Evolutionary conservation across 2,329 filamentous ascomycete species (phyloP), one percentile per base, ranked within the genome.

Genomic region (Aspergillus sojae): DNA sequence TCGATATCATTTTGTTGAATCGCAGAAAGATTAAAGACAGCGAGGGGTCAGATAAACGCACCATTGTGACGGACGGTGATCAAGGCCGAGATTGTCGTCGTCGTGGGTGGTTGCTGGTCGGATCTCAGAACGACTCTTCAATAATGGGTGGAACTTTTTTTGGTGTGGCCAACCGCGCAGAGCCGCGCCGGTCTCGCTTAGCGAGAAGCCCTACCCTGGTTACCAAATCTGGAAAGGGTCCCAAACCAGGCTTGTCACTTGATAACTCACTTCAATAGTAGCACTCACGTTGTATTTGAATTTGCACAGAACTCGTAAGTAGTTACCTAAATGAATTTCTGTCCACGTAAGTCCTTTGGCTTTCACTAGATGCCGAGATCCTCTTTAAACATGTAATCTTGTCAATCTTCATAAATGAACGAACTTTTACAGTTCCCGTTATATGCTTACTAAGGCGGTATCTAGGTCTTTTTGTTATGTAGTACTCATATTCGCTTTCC

Each of bases 51-150:
- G 14, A 41, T 66, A 60, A 70, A 77, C 79, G 73, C 76, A 82
- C 80, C 80, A 81, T 81, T 80, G 77, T 84, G 82, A 82, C 80
- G 78, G 81, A 80, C 81, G 81, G 81, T 78, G 81, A 83, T 82
- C 82, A 84, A 81, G 79, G 74, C 75, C 77, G 73, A 72, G 74
- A 71, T 78, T 72, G 76, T 78, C 74, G 76, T 78, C 72, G 73
- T 74, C 71, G 70, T 72, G 67, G 74, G 77, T 77, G 74, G 78
- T 81, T 78, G 79, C 78, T 79, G 80, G 78, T 79, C 78, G 75
- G 77, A 75, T 78, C 76, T 79, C 77, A 74, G 75, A 71, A 74
- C 72, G 76, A 74, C 74, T 72, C 72, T 70, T 71, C 70, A 72
- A 75, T 74, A 72, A 73, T 71, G 70, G 65, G 75, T 73, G 72